Conservation (phyloP, 768 basidiomycete species). For the Asterophora lycoperdoides region DNA sequence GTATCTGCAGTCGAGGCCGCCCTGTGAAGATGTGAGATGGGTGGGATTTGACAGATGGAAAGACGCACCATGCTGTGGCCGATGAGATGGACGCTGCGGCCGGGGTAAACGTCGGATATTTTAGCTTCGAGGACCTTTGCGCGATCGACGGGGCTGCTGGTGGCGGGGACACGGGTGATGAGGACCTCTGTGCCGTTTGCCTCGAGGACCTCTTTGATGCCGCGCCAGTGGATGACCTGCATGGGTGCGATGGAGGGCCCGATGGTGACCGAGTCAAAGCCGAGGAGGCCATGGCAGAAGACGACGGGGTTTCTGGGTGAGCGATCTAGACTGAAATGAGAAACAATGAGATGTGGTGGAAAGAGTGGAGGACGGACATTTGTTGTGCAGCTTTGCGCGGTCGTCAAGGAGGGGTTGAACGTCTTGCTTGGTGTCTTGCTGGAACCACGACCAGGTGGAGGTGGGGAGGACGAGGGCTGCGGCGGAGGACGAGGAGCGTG, state of each 20-base stretch:
- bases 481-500: slow-evolving; percentile 22
- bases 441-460: slow-evolving; percentile 50
- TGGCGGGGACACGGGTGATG: slow-evolving; percentile 91
- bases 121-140: slow-evolving; percentile 85
- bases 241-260: slow-evolving; percentile 73
- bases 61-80: slow-evolving; percentile 69
- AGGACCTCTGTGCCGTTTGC: slow-evolving; percentile 86
- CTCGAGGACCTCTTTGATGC: slow-evolving; percentile 90
- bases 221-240: slow-evolving; percentile 93
- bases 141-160: slow-evolving; percentile 81
- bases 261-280: slow-evolving; percentile 82
- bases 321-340: slow-evolving; percentile 46
- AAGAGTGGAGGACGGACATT: slow-evolving; percentile 46
- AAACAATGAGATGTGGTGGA: neutral
- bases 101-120: slow-evolving; percentile 78
- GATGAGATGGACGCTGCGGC: slow-evolving; percentile 83
- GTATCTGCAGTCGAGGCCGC: slow-evolving; percentile 91
- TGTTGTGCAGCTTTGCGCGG: slow-evolving; percentile 44
- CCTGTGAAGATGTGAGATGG: slow-evolving; percentile 30
- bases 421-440: slow-evolving; percentile 41
- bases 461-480: slow-evolving; percentile 19
- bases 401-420: slow-evolving; percentile 43
- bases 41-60: neutral
- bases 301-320: slow-evolving; percentile 82
- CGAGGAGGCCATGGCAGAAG: slow-evolving; percentile 93